A percentile compares a stretch with the other conserved stretches of the same genome.
Evolutionary conservation across 106 monocot species (phyloP).

Genomic region (Alisma plantagoaquatica): DNA sequence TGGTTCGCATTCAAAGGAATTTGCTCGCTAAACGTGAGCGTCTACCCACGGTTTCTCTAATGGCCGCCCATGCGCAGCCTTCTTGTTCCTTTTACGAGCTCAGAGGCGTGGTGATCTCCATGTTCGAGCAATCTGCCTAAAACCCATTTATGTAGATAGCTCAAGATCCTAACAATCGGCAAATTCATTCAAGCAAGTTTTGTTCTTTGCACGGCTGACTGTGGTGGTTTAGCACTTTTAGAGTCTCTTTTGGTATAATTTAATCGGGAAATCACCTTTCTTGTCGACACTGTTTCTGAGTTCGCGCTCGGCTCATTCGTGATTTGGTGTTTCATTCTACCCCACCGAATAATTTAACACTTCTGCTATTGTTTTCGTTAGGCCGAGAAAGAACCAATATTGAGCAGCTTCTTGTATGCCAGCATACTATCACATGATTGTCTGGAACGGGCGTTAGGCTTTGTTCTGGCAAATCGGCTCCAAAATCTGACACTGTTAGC

Average conservation of each 20-base stretch:
- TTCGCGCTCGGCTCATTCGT: too few relatives aligned
- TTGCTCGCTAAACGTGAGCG: too few relatives aligned
- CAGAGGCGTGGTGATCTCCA: background rate
- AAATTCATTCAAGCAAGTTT: background rate
- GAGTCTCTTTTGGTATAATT: background rate
- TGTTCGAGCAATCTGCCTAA: too few relatives aligned
- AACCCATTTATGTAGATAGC: too few relatives aligned
- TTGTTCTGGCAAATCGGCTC: constrained; percentile 90
- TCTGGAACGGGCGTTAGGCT: constrained; percentile 66
- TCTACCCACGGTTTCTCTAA: too few relatives aligned
- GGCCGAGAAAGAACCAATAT: constrained; percentile 89
- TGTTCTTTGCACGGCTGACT: background rate
- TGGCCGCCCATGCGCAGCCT: too few relatives aligned
- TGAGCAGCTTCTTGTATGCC: constrained; percentile 88
- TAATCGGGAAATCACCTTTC: background rate
- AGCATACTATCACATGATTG: constrained; percentile 83
- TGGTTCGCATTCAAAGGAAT: too few relatives aligned
- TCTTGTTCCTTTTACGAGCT: too few relatives aligned
- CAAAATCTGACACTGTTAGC: constrained; percentile 74
- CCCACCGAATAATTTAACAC: background rate
- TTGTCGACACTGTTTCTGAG: background rate
- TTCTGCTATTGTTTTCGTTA: constrained; percentile 9
- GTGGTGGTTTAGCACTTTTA: background rate
- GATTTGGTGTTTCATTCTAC: too few relatives aligned
- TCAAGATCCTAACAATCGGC: too few relatives aligned